Base-by-base conservation (phyloP, 192 early-diverging fungal species). In the Podila epigama region DNA sequence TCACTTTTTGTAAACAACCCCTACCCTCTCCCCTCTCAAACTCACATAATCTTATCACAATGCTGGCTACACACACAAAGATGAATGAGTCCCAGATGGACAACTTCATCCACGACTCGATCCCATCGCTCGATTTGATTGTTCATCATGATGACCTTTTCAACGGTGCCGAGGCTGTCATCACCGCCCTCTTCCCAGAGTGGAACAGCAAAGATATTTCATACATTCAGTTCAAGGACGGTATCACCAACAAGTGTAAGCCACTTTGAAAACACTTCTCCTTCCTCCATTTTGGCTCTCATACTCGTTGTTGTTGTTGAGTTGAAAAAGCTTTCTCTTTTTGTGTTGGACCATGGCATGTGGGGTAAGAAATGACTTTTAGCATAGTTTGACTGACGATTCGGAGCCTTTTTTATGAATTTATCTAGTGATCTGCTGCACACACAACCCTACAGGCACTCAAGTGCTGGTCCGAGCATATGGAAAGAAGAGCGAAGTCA, bases 391-490 rank as follows among this genome's bases (percentile, higher is more conserved):
- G n/a, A n/a, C n/a, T n/a, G 34, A 32, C 48, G n/a, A 36, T 33
- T 42, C 16, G 20, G n/a, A 48, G 20, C 55, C 11, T 62, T 35
- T 58, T 58, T 37, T 50, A 20, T 39, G 22, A 15, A 3, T 51
- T 12, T 32, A 34, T 60, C 10, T 60, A 85, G 84, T 97, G 79
- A 88, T 97, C 20, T 84, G 86, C 60, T 90, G 88, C 57, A 89
- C 85, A 5, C 87, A 96, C 82, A 75, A 53, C 36, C 78, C 83
- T 10, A 70, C 81, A 13, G 73, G 83, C 13, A 63, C 84, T 16
- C 85, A 91, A 15, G 88, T 96, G 25, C 86, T 98, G 42, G 90
- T 98, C 50, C 88, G 96, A 31, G 91, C 92, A 36, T 98, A 96
- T 77, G 96, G 96, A 51, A 92, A 92, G 66, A 87, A 91, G 51